Base-by-base conservation (phyloP, 345 rosid genomes). In the Gossypium australe region DNA sequence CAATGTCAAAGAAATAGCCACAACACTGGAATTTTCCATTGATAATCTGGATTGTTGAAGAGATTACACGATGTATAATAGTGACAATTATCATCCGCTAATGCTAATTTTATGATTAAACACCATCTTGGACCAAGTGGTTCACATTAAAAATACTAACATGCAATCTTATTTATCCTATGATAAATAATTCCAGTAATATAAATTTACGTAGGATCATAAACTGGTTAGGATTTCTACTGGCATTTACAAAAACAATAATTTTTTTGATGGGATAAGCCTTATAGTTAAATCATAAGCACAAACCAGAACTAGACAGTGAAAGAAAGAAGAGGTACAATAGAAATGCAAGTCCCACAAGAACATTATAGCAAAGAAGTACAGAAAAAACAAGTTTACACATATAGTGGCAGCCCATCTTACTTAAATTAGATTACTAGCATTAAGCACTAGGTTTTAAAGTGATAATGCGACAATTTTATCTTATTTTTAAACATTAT, bases 31-130 rank as follows among this genome's bases (percentile, higher is more conserved):
- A n/a, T n/a, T n/a, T n/a, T n/a, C n/a, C n/a, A n/a, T n/a, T n/a
- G n/a, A n/a, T n/a, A n/a, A n/a, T n/a, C n/a, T n/a, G n/a, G n/a
- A n/a, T n/a, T n/a, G n/a, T n/a, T n/a, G n/a, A n/a, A n/a, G n/a
- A n/a, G n/a, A n/a, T n/a, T n/a, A n/a, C n/a, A n/a, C n/a, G n/a
- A n/a, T n/a, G n/a, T n/a, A n/a, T 38, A 48, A 9, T 49, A 47
- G 47, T 68, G 24, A 25, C 43, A 68, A 68, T 49, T 16, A 68
- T 24, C 41, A 65, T 11, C 43, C 2, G 2, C 27, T 24, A 49
- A 27, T 49, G 59, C 59, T 18, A 43, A 68, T 68, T 67, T 24
- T 48, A 67, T 67, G 55, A 45, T 67, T 48, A 13, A 47, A 67
- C 25, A 45, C 4, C 53, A 67, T 12, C 70, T 45, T 14, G 14